Evolutionary conservation across 169 alveolate genomes (phyloP), one percentile per base, ranked within the genome.

Genomic region (Plasmodium vivax): DNA sequence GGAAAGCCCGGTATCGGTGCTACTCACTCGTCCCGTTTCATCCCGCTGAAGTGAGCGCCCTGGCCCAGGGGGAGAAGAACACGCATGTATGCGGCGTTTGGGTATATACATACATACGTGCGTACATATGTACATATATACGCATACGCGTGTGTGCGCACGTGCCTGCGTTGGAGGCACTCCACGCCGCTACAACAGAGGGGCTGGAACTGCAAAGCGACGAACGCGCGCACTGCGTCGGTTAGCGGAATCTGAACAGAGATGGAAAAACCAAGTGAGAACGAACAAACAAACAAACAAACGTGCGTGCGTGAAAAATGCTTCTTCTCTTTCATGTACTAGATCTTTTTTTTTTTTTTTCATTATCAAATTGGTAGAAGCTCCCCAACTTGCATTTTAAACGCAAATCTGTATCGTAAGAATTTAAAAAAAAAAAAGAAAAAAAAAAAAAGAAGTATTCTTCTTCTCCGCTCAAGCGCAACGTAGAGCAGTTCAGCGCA

Each of bases 1-100:
- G 99, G 99, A 71, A 99, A 98, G 92, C 99, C 99, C 47, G 99
- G 99, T 58, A 98, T 98, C 45, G 99, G 99, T 32, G 99, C 99
- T 43, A 98, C 99, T 80, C 98, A 98, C 96, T 97, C 99, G 34
- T 98, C 99, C 92, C 97, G 99, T 92, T 98, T 98, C 96, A 98
- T 98, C 58, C 99, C 99, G 43, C 97, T 98, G 82, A 98, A 98
- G 97, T 98, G 95, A 97, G 81, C 14, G 5, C 77, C 34, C 19
- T 19, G 43, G 77, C 77, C 2, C 38, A 0, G 38, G 85, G 72
- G 36, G 23, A 45, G 16, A 10, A 9, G 27, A 56, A 14, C 30
- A 32, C 45, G 7, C 32, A 62, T 79, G 77, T 8, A 72, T 72
- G 47, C 19, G 45, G 36, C 47, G 27, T 43, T 19, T 41, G 54